Base-by-base conservation (phyloP, 192 early-diverging fungal species). In the Coemansia sp. region DNA sequence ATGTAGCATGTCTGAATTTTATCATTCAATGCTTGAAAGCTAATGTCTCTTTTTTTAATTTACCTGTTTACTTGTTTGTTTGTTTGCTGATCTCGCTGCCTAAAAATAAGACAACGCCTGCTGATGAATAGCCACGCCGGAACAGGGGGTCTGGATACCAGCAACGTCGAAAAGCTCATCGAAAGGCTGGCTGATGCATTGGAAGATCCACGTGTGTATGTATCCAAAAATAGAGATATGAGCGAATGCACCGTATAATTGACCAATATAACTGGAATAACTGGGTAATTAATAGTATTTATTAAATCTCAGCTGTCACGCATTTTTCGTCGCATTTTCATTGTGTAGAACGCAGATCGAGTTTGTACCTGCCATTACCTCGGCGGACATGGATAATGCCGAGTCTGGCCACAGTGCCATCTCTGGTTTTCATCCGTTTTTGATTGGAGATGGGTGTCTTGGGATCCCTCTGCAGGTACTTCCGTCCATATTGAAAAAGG, bases 171-270 rank as follows among this genome's bases (percentile, higher is more conserved):
- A 37, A 48, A 57, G 32, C 51, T 72, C 43, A 53, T 75, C 28
- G 56, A 69, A 53, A 71, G 36, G 22, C 73, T 81, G 55, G 58
- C 55, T 11, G 35, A 53, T 28, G 70, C 59, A 39, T 36, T 81
- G 36, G 22, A 52, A 15, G 73, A 75, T 34, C 62, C 64, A 4
- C 52, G 35, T 35, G 70, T 81, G 69, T 75, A 74, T 59, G 76
- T 67, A 51, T 59, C 61, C 22, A 38, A 45, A 62, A 62, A 62
- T 45, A 39, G 22, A 45, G 38, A 8, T 48, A 48, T 15, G 39
- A 41, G 9, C 9, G 9, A 41, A 41, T 41, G 39, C 39, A 41
- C 9, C 39, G 39, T 41, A 41, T 41, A 48, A 48, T 48, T 48
- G 12, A 48, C 17, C 14, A 48, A 48, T 48, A 15, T 12, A 48